Conservation (phyloP, 2,329 filamentous ascomycete species). For the Fusarium sterilihyphosum region DNA sequence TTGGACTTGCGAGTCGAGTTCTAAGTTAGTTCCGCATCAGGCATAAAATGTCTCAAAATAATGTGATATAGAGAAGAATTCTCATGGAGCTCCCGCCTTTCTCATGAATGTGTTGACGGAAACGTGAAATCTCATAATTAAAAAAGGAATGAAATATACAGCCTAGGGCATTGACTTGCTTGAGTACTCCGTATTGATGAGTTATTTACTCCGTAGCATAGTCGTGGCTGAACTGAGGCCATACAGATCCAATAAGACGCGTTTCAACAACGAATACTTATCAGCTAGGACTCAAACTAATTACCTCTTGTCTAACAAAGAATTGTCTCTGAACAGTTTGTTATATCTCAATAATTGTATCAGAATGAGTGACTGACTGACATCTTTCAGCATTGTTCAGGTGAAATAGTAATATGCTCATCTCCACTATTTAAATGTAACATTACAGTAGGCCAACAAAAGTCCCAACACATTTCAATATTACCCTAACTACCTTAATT, state of each 20-base stretch:
- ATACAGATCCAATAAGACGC: neutral
- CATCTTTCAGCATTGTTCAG: neutral
- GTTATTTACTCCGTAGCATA: neutral
- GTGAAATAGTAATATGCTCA: neutral
- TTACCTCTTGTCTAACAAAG: neutral
- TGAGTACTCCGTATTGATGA: neutral
- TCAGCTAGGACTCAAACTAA: too few species aligned
- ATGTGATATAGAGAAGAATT: neutral
- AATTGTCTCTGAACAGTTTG: neutral
- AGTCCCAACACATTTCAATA: too few species aligned
- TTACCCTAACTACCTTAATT: too few species aligned
- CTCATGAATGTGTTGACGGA: slow-evolving; percentile 3
- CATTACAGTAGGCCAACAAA: too few species aligned
- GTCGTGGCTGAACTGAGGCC: neutral
- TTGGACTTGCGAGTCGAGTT: neutral
- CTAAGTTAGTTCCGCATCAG: neutral
- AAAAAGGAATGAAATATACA: neutral
- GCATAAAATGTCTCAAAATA: slow-evolving; percentile 2
- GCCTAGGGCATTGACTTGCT: neutral
- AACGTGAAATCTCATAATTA: neutral
- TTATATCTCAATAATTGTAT: neutral
- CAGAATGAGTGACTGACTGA: neutral
- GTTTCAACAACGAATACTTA: neutral
- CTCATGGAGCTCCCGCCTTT: neutral
- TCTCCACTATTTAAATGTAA: neutral